Percentiles rank a stretch among this genome's conserved stretches.
Evolutionary conservation across 345 rosid genomes (phyloP).

Genomic region (Sapria himalayana): DNA sequence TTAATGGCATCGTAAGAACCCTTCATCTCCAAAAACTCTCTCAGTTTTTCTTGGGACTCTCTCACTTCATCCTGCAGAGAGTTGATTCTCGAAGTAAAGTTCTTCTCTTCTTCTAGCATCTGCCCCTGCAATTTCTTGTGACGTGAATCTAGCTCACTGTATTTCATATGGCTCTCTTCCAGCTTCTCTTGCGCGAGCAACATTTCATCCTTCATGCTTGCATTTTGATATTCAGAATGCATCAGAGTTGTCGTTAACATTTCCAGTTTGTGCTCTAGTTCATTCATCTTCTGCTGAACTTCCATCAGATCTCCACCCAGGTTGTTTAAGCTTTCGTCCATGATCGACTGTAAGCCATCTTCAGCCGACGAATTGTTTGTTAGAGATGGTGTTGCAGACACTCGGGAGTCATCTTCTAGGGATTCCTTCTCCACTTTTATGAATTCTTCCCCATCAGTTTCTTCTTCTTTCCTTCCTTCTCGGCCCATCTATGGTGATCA

Average conservation of each 20-base stretch:
- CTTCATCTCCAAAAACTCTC: conserved; percentile 52
- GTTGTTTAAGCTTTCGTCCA: conserved; percentile 31
- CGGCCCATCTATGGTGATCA: conserved; percentile 25
- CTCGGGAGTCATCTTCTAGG: conserved; percentile 29
- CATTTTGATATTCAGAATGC: conserved; percentile 47
- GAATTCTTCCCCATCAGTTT: conserved; percentile 49
- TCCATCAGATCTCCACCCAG: conserved; percentile 54
- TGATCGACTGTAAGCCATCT: conserved; percentile 11
- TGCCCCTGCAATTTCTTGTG: conserved; percentile 52
- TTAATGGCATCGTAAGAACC: conserved; percentile 50
- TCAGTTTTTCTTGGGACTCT: conserved; percentile 48
- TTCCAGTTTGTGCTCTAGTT: conserved; percentile 57
- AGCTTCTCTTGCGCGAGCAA: conserved; percentile 32
- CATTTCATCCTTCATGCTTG: conserved; percentile 30
- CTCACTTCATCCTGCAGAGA: conserved; percentile 40
- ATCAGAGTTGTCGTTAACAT: conserved; percentile 46
- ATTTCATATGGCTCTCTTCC: conserved; percentile 35
- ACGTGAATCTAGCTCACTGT: conserved; percentile 36
- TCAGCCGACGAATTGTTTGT: no score
- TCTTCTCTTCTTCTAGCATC: conserved; percentile 45
- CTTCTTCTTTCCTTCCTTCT: conserved; percentile 52
- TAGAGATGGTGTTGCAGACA: conserved; percentile 10
- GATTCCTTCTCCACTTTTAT: conserved; percentile 85
- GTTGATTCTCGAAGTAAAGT: conserved; percentile 31
- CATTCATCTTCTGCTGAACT: conserved; percentile 66